These are phyloP conservation scores for Blastobotrys americana DNA, from an alignment of 805 yeast genomes.

Conservation along the genomic window DNA sequence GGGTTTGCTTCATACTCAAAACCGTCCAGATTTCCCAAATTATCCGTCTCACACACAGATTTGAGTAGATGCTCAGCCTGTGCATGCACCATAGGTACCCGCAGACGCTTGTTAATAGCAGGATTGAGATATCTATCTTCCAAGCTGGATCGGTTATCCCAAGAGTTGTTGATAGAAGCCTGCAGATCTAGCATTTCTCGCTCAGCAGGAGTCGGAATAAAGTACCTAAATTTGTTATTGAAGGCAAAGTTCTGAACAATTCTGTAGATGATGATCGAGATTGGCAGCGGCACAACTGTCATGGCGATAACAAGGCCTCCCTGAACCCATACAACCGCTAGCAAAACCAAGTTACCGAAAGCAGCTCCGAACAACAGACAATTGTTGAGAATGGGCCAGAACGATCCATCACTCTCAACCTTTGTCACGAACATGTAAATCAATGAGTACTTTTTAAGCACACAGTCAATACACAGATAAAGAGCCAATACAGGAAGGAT, in stretches of 20 bases:
- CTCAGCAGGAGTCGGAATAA: constrained; percentile 18
- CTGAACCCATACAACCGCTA: constrained; percentile 34
- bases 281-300: constrained; percentile 27
- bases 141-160: constrained; percentile 8
- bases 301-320: constrained; percentile 30
- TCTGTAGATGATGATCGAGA: constrained; percentile 27
- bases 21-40: constrained; percentile 1
- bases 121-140: constrained; percentile 21
- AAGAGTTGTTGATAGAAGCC: constrained; percentile 3
- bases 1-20: constrained; percentile 7
- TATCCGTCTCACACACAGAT: constrained; percentile 11
- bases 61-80: constrained; percentile 14
- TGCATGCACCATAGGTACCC: constrained; percentile 22
- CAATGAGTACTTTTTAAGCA: constrained; percentile 31
- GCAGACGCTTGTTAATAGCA: constrained; percentile 14
- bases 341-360: constrained; percentile 32
- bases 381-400: constrained; percentile 32
- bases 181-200: constrained; percentile 11
- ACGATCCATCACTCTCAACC: constrained; percentile 32
- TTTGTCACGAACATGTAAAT: constrained; percentile 32
- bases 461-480: constrained; percentile 26
- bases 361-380: constrained; percentile 29
- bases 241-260: constrained; percentile 10
- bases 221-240: constrained; percentile 14
- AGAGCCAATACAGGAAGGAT: constrained; percentile 29